These are phyloP conservation scores for Blastobotrys peoriensis DNA, from an alignment of 805 yeast genomes.

Conservation along the genomic window DNA sequence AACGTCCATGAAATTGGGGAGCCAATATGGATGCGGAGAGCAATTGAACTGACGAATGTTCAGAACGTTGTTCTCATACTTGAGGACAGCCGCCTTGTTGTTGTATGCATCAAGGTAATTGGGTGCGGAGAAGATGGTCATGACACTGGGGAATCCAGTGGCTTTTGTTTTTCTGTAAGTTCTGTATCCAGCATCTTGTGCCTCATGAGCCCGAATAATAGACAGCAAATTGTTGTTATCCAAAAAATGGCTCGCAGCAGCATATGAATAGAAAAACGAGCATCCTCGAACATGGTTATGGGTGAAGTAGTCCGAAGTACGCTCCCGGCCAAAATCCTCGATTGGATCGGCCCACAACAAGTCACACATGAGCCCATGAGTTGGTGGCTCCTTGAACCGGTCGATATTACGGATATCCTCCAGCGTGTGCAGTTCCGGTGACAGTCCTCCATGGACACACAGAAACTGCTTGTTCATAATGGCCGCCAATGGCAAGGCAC, in stretches of 20 bases:
- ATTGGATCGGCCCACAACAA: constrained; percentile 93
- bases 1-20: constrained; percentile 95
- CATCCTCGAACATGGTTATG: constrained; percentile 83
- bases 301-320: constrained; percentile 39
- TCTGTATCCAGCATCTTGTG: constrained; percentile 94
- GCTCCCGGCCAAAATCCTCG: constrained; percentile 74
- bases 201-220: constrained; percentile 94
- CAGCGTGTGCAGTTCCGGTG: constrained; percentile 70
- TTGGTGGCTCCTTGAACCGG: constrained; percentile 89
- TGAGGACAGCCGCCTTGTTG: constrained; percentile 91
- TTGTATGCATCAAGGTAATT: constrained; percentile 88
- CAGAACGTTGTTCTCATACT: constrained; percentile 88
- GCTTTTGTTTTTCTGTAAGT: constrained; percentile 82
- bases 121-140: constrained; percentile 93
- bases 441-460: constrained; percentile 94
- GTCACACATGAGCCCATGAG: constrained; percentile 91
- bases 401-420: constrained; percentile 64
- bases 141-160: constrained; percentile 82
- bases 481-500: constrained; percentile 86
- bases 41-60: constrained; percentile 90
- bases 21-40: constrained; percentile 94
- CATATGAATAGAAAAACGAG: constrained; percentile 81
- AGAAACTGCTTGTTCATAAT: constrained; percentile 89
- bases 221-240: constrained; percentile 71
- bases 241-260: constrained; percentile 73